Percentiles rank a stretch among this genome's conserved stretches.
Evolutionary conservation across 331 rosid genomes (phyloP).

Genomic region (Arachis monticola): DNA sequence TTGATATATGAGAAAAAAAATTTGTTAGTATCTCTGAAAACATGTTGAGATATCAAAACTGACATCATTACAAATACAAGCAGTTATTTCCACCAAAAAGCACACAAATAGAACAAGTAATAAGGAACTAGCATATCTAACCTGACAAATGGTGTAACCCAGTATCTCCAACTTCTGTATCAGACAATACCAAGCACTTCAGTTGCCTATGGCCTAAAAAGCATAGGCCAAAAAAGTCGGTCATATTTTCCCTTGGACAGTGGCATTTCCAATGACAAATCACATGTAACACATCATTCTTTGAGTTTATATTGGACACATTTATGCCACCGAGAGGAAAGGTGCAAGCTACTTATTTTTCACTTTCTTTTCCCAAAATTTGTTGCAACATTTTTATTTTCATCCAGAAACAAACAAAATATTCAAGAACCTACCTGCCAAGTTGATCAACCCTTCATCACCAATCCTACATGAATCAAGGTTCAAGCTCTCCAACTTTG

Average conservation of each 20-base stretch:
- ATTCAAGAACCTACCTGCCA: slow-evolving; percentile 65
- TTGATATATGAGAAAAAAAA: slow-evolving; percentile 18
- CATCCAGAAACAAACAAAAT: slow-evolving; percentile 26
- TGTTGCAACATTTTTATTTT: slow-evolving; percentile 14
- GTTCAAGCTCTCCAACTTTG: slow-evolving; percentile 84
- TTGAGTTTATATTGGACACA: slow-evolving; percentile 18
- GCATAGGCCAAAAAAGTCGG: slow-evolving; percentile 39
- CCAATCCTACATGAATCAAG: slow-evolving; percentile 86
- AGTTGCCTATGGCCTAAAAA: slow-evolving; percentile 66
- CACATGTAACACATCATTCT: slow-evolving; percentile 19
- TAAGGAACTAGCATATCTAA: slow-evolving; percentile 38
- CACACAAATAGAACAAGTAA: slow-evolving; percentile 15
- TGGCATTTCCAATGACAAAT: slow-evolving; percentile 34
- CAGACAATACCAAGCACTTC: slow-evolving; percentile 92
- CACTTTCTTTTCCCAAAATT: not conserved
- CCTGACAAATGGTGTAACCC: slow-evolving; percentile 92
- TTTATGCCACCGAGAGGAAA: not conserved
- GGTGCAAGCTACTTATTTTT: slow-evolving; percentile 3
- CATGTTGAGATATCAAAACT: not conserved
- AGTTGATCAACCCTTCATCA: slow-evolving; percentile 78
- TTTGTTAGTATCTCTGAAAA: slow-evolving; percentile 9
- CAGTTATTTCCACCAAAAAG: slow-evolving; percentile 14
- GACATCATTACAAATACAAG: slow-evolving; percentile 17
- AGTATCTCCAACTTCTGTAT: slow-evolving; percentile 81
- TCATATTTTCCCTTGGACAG: slow-evolving; percentile 16